Percentiles rank a stretch among this genome's conserved stretches.
phyloP scores from a whole-genome alignment of 345 rosid species.

The Citrus cavaleriei region DNA sequence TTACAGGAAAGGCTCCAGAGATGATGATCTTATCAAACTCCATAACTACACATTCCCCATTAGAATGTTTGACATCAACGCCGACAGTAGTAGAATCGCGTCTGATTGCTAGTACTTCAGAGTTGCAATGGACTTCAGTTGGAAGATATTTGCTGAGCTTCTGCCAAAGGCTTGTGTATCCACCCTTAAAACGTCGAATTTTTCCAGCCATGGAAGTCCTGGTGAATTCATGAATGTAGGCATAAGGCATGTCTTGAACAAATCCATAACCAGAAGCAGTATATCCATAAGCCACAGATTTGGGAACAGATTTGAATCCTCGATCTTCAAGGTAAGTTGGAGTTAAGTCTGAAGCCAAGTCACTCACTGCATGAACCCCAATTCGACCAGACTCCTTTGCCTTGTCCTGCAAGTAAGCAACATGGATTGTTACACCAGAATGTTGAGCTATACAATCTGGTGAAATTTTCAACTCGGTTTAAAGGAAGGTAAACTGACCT shows the following conservation, averaged over 20 bases:
- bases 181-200: slow-evolving; percentile 57
- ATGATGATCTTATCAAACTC: slow-evolving; percentile 58
- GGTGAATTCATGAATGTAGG: slow-evolving; percentile 65
- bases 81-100: slow-evolving; percentile 32
- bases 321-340: slow-evolving; percentile 39
- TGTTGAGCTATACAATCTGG: not conserved
- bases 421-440: not conserved
- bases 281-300: slow-evolving; percentile 62
- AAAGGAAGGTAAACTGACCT: slow-evolving; percentile 31
- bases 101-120: slow-evolving; percentile 45
- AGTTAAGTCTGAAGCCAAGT: slow-evolving; percentile 54
- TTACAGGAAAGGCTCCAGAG: slow-evolving; percentile 55
- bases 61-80: slow-evolving; percentile 28
- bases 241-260: slow-evolving; percentile 67
- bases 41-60: slow-evolving; percentile 34
- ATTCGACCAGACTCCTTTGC: slow-evolving; percentile 42
- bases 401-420: slow-evolving; percentile 40
- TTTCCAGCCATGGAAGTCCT: slow-evolving; percentile 75
- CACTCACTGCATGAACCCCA: slow-evolving; percentile 61
- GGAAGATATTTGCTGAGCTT: slow-evolving; percentile 47
- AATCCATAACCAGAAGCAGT: slow-evolving; percentile 76
- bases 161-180: slow-evolving; percentile 56
- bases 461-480: not conserved
- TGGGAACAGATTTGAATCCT: slow-evolving; percentile 48
- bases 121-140: slow-evolving; percentile 32